Conservation (phyloP, 2,329 filamentous ascomycete species). For the Neofusicoccum cordaticola region DNA sequence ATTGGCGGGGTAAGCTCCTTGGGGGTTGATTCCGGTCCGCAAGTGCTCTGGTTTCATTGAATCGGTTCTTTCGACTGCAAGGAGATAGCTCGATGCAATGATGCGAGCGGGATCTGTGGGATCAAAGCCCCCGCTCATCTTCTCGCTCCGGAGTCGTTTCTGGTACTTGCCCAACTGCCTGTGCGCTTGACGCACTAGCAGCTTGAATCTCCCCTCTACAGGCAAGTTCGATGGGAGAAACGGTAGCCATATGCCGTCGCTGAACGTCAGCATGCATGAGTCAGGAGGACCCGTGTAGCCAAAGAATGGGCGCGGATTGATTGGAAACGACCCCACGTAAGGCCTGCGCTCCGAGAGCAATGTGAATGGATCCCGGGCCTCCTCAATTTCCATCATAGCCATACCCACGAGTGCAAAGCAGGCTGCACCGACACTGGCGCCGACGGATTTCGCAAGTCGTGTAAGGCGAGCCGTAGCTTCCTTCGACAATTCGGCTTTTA, state of each 20-base stretch:
- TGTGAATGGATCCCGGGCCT: slow-evolving; percentile 30
- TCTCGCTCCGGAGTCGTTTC: slow-evolving; percentile 33
- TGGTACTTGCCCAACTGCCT: slow-evolving; percentile 44
- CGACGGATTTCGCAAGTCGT: slow-evolving; percentile 13
- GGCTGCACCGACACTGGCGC: slow-evolving; percentile 43
- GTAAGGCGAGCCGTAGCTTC: slow-evolving; percentile 21
- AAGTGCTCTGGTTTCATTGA: slow-evolving; percentile 32
- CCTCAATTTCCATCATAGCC: slow-evolving; percentile 47
- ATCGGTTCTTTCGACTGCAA: slow-evolving; percentile 38
- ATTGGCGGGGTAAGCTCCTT: slow-evolving; percentile 32
- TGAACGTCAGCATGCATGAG: slow-evolving; percentile 48
- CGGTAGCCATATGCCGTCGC: slow-evolving; percentile 46
- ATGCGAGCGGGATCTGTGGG: slow-evolving; percentile 39
- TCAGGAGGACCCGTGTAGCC: slow-evolving; percentile 37
- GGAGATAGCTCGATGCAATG: slow-evolving; percentile 44
- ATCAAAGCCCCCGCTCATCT: slow-evolving; percentile 28
- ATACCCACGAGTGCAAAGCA: slow-evolving; percentile 47
- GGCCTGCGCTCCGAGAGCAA: slow-evolving; percentile 30
- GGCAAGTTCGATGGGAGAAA: slow-evolving; percentile 37
- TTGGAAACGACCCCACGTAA: slow-evolving; percentile 46
- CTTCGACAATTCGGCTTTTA: slow-evolving; percentile 36
- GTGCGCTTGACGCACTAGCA: slow-evolving; percentile 42
- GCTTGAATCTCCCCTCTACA: slow-evolving; percentile 37
- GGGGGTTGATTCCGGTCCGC: slow-evolving; percentile 28
- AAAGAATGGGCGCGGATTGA: slow-evolving; percentile 48